These are phyloP conservation scores for Vitis cinerea DNA, from an alignment of 164 flowering plant species.

Conservation along the genomic window DNA sequence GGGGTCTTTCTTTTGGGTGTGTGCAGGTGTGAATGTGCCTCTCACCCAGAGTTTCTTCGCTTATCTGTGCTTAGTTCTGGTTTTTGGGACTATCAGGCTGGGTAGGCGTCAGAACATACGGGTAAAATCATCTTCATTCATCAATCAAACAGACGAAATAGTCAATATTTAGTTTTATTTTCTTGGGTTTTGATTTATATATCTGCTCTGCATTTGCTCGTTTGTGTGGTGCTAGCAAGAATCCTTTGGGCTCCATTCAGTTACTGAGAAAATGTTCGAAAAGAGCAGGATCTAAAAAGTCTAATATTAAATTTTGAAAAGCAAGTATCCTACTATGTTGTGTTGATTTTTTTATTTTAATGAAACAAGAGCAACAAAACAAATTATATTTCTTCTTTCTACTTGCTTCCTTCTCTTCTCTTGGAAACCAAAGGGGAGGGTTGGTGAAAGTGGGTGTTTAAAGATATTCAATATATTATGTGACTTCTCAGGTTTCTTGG, in stretches of 20 bases:
- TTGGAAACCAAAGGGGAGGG: too few species aligned
- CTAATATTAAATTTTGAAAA: too few species aligned
- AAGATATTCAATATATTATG: background rate
- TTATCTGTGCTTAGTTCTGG: conserved; percentile 53
- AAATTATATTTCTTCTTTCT: too few species aligned
- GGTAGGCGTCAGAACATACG: conserved; percentile 43
- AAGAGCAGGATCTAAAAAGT: too few species aligned
- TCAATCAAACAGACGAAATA: background rate
- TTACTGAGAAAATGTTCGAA: too few species aligned
- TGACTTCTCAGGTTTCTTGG: conserved; percentile 69
- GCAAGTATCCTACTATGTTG: too few species aligned
- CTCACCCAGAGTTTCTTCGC: conserved; percentile 55
- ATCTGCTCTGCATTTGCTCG: too few species aligned
- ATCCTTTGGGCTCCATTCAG: too few species aligned
- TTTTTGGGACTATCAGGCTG: conserved; percentile 60
- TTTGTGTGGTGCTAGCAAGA: background rate
- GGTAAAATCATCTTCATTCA: conserved; percentile 29
- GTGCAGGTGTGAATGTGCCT: conserved; percentile 70
- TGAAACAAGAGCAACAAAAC: too few species aligned
- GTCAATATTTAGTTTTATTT: background rate
- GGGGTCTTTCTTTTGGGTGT: background rate
- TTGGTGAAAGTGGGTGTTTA: background rate
- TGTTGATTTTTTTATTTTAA: too few species aligned
- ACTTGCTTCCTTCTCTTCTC: too few species aligned
- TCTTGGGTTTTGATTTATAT: too few species aligned